A percentile compares a stretch with the other conserved stretches of the same genome.
Evolutionary conservation across 176 grass and related monocot species (phyloP).

Genomic region (Oryza brachyantha): DNA sequence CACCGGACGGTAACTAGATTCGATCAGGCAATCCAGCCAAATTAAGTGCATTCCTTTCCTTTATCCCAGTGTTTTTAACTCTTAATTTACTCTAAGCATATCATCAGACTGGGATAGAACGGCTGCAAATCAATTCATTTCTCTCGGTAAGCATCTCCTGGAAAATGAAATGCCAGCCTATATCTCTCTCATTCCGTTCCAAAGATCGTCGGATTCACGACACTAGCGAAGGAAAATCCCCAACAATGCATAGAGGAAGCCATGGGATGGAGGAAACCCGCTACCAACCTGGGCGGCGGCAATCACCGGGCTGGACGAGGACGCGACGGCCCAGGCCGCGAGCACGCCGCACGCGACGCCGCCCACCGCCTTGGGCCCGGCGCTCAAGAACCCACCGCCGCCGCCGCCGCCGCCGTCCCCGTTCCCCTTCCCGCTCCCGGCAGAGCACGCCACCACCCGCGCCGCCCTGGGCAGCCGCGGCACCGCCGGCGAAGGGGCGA

Average conservation of each 20-base stretch:
- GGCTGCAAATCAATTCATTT: not conserved
- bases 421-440: not conserved
- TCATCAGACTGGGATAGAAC: not conserved
- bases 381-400: not conserved
- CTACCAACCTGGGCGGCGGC: constrained; percentile 72
- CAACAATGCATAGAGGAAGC: not conserved
- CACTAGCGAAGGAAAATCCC: not conserved
- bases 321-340: constrained; percentile 67
- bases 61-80: too few species aligned
- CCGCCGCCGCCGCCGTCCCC: not conserved
- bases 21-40: not conserved
- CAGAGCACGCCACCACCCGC: constrained; percentile 42
- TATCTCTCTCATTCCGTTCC: rapidly evolving
- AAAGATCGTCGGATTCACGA: not conserved
- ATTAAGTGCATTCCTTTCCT: not conserved
- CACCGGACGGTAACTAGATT: not conserved
- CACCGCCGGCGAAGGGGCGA: constrained; percentile 32
- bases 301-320: constrained; percentile 55
- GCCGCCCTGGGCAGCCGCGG: constrained; percentile 1
- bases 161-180: not conserved
- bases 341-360: constrained; percentile 75
- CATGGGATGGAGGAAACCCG: not conserved
- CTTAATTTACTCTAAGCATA: not conserved
- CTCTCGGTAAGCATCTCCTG: not conserved
- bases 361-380: constrained; percentile 25